phyloP scores from a whole-genome alignment of 169 alveolate species.

The Blepharisma undulans region DNA sequence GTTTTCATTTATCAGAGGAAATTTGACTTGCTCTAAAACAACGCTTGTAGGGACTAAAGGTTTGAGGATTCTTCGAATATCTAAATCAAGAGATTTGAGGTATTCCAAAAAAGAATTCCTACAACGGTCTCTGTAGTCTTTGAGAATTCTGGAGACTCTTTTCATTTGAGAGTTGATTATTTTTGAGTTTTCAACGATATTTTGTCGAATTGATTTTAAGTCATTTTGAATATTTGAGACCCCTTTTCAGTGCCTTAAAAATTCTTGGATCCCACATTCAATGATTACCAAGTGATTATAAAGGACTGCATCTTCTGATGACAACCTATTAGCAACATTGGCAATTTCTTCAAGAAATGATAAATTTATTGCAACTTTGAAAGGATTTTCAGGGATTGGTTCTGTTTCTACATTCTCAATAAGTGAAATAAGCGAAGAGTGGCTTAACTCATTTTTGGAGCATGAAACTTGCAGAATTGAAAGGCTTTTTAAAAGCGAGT shows the following conservation, averaged over 20 bases:
- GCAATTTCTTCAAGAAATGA: slow-evolving; percentile 9
- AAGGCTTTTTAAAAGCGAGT: not conserved
- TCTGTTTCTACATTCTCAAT: not conserved
- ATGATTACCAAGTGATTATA: not conserved
- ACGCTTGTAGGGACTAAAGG: not conserved
- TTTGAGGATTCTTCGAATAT: not conserved
- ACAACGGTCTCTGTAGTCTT: slow-evolving; percentile 20
- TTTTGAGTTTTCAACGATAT: not conserved
- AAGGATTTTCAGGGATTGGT: not conserved
- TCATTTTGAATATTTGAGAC: not conserved
- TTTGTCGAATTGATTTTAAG: not conserved
- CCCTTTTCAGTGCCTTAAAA: not conserved
- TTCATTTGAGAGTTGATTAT: not conserved
- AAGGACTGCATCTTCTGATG: not conserved
- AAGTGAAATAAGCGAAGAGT: not conserved
- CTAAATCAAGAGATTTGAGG: not conserved
- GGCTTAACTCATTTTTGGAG: not conserved
- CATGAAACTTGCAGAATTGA: not conserved
- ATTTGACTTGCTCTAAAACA: not conserved
- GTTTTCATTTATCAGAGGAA: not conserved
- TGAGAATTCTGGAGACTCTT: not conserved
- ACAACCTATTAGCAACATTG: not conserved
- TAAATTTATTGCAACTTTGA: not conserved
- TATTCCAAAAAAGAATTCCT: not conserved
- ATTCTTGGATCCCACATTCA: not conserved